phyloP scores from a whole-genome alignment of 2,329 filamentous ascomycete genomes.

The Sclerotinia borealis region DNA sequence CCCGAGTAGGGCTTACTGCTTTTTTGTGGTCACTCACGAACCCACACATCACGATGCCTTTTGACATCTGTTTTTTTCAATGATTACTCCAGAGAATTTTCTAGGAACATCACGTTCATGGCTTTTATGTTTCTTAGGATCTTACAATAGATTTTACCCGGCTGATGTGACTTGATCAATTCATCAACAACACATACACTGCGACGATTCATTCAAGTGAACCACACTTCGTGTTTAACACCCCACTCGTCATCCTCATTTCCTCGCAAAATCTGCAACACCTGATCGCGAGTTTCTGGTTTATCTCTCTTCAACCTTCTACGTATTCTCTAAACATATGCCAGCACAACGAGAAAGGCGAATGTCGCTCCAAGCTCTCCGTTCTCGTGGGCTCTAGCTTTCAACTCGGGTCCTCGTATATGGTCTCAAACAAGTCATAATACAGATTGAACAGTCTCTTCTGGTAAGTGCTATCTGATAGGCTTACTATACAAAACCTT shows the following conservation, averaged over 20 bases:
- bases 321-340: neutral
- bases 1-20: neutral
- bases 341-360: neutral
- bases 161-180: neutral
- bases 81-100: neutral
- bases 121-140: neutral
- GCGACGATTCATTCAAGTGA: too few relatives aligned
- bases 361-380: neutral
- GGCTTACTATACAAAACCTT: neutral
- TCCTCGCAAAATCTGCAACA: neutral
- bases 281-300: neutral
- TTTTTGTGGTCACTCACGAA: neutral
- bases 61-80: neutral
- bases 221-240: neutral
- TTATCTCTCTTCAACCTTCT: too few relatives aligned
- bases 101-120: too few relatives aligned
- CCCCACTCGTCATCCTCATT: neutral
- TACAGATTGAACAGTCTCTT: neutral
- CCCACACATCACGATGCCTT: neutral
- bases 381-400: too few relatives aligned
- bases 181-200: neutral
- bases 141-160: neutral
- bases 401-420: neutral
- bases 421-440: neutral
- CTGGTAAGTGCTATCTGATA: neutral